A percentile compares a stretch with the other conserved stretches of the same genome.
phyloP scores from a whole-genome alignment of 1,284 basidiomycete genomes.

The Sphagnurus paluster region DNA sequence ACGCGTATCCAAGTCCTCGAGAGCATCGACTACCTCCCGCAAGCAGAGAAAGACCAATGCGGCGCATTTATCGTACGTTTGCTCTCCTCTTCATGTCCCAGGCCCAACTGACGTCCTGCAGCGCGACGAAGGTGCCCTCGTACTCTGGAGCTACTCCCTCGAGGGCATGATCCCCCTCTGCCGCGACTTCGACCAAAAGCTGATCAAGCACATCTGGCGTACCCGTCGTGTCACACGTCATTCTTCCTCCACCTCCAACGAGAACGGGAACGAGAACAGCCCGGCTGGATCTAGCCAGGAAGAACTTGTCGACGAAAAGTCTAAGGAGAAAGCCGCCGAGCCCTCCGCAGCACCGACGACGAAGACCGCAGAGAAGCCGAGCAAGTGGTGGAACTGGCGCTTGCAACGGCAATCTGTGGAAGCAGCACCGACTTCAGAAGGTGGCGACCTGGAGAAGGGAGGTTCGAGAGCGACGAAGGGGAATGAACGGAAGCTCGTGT shows the following conservation, averaged over 20 bases:
- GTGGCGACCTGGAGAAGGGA: conserved; percentile 37
- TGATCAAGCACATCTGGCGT: conserved; percentile 78
- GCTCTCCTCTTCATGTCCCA: conserved; percentile 1
- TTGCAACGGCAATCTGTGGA: conserved; percentile 30
- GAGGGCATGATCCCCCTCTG: conserved; percentile 72
- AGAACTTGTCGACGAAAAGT: conserved; percentile 16
- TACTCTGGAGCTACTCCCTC: conserved; percentile 78
- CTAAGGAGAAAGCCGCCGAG: conserved; percentile 24
- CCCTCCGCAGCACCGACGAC: conserved; percentile 19
- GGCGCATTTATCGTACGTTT: conserved; percentile 75
- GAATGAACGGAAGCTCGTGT: conserved; percentile 40
- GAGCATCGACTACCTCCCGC: conserved; percentile 66
- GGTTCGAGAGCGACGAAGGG: too few relatives aligned
- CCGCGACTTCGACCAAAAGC: conserved; percentile 75
- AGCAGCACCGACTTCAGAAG: conserved; percentile 1
- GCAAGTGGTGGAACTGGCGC: conserved; percentile 39
- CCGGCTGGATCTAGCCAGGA: too few relatives aligned
- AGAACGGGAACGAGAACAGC: too few relatives aligned
- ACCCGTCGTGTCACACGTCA: conserved; percentile 33
- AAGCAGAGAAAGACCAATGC: conserved; percentile 81
- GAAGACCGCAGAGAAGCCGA: conserved; percentile 17
- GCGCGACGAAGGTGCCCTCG: conserved; percentile 74
- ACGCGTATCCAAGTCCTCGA: conserved; percentile 74
- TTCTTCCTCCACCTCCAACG: conserved; percentile 18
- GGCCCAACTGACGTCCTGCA: conserved; percentile 24